These are phyloP conservation scores for Paecilomyces sp. DNA, from an alignment of 2,329 filamentous ascomycete genomes.

Conservation along the genomic window DNA sequence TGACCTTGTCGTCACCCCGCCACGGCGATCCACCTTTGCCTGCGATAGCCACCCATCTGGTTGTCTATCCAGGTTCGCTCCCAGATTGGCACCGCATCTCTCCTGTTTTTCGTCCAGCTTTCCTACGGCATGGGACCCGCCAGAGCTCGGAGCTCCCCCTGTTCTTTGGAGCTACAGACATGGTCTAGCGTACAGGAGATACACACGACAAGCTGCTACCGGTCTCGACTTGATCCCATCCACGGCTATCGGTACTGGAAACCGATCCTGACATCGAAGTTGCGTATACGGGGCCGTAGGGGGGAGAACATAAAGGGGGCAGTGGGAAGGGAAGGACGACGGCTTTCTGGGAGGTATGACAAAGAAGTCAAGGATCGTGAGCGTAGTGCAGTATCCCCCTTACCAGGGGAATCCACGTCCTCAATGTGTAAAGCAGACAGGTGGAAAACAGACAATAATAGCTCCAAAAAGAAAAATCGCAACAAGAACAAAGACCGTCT, in stretches of 20 bases:
- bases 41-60: neutral
- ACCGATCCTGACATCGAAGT: neutral
- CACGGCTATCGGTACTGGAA: neutral
- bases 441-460: neutral
- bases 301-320: neutral
- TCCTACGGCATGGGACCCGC: neutral
- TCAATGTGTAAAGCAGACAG: neutral
- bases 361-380: neutral
- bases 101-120: neutral
- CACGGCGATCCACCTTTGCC: constrained; percentile 1
- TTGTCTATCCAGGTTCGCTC: neutral
- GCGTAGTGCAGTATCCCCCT: neutral
- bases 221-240: neutral
- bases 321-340: neutral
- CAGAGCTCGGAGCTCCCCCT: neutral
- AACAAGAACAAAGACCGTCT: neutral
- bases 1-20: constrained; percentile 2
- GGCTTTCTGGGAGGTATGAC: neutral
- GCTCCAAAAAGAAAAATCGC: neutral
- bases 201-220: neutral
- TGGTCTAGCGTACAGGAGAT: neutral
- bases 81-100: neutral
- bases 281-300: neutral
- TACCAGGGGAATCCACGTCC: neutral
- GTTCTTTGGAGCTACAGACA: neutral